Evolutionary conservation across 441 rosid genomes (phyloP).

Genomic region (Pelargonium myrrhifolium): DNA sequence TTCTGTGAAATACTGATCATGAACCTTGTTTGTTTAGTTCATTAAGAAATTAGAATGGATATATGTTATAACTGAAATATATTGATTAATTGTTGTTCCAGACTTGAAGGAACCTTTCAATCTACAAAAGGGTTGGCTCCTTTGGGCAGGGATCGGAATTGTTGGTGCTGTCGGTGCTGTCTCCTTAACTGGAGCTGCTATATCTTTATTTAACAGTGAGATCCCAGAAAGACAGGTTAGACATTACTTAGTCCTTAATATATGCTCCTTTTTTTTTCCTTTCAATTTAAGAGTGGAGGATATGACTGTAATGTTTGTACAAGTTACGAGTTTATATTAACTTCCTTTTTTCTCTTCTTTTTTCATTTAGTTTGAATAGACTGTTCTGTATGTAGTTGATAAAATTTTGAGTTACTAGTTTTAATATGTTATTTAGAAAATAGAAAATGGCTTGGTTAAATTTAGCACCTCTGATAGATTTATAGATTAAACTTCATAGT

Average conservation of each 20-base stretch:
- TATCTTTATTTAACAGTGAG: conserved; percentile 44
- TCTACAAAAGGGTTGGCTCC: conserved; percentile 51
- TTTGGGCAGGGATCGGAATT: conserved; percentile 62
- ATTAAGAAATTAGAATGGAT: too few relatives aligned
- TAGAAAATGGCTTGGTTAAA: not conserved
- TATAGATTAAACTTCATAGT: too few relatives aligned
- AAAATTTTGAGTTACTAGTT: too few relatives aligned
- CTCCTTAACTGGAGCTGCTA: conserved; percentile 36
- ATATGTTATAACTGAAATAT: too few relatives aligned
- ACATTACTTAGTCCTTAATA: not conserved
- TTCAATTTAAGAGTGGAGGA: not conserved
- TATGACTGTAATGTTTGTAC: too few relatives aligned
- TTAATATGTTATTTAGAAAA: too few relatives aligned
- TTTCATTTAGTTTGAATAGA: too few relatives aligned
- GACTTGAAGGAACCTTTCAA: conserved; percentile 66
- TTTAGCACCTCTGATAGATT: too few relatives aligned
- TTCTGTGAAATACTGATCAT: too few relatives aligned
- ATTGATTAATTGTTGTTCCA: conserved; percentile 17
- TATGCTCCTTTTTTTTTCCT: not conserved
- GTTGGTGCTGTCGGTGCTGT: conserved; percentile 38
- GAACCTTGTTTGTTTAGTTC: not conserved
- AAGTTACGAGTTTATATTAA: too few relatives aligned
- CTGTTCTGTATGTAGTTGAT: too few relatives aligned
- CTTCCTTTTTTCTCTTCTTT: not conserved
- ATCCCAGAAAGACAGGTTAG: conserved; percentile 58